These are phyloP conservation scores for Penicillium robsamsonii DNA, from an alignment of 495 filamentous ascomycete species.

Conservation along the genomic window DNA sequence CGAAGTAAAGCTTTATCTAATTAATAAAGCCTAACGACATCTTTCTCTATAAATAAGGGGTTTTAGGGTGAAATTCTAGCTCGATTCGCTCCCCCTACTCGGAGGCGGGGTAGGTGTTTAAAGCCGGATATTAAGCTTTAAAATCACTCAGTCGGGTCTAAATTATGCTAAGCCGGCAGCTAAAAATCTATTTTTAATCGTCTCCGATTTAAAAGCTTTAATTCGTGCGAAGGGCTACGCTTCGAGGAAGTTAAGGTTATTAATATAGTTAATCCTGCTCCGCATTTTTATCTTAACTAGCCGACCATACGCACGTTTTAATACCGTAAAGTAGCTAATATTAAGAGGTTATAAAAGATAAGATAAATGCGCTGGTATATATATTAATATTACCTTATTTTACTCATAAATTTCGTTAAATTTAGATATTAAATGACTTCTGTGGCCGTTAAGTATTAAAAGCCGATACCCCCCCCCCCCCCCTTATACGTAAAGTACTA, in stretches of 20 bases:
- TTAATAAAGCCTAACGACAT: slow-evolving; percentile 8
- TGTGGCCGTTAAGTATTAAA: no score
- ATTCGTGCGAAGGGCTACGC: neutral
- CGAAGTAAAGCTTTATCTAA: no score
- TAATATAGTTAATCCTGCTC: neutral
- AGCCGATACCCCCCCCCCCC: no score
- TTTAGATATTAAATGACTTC: no score
- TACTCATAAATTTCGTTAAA: no score
- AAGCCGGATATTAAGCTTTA: slow-evolving; percentile 13
- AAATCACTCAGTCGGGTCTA: slow-evolving; percentile 8
- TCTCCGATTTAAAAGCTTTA: slow-evolving; percentile 4
- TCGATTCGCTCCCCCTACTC: slow-evolving; percentile 1
- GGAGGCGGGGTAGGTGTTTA: slow-evolving; percentile 7
- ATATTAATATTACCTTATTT: no score
- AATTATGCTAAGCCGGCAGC: slow-evolving; percentile 7
- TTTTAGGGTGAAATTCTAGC: neutral
- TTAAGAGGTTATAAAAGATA: no score
- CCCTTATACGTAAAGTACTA: neutral
- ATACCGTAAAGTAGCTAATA: no score
- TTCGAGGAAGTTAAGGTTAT: slow-evolving; percentile 11
- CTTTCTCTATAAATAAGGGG: slow-evolving; percentile 2
- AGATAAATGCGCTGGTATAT: no score
- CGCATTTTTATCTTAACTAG: no score
- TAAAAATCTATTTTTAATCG: slow-evolving; percentile 7
- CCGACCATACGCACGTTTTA: no score